phyloP scores from a whole-genome alignment of 306 rosid genomes.

The Pachyrhizus erosus region DNA sequence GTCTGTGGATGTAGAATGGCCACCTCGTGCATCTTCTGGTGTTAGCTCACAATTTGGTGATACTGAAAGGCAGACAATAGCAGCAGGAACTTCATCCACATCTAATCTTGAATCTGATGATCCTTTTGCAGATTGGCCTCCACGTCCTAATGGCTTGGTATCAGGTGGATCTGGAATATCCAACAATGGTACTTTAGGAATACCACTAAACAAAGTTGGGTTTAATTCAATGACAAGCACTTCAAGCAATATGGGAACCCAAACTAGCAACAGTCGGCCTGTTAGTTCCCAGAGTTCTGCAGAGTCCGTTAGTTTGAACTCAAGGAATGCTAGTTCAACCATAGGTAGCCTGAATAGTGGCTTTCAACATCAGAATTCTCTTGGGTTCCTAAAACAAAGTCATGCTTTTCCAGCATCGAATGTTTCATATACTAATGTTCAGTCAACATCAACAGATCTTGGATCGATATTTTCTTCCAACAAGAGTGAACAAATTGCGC shows the following conservation, averaged over 20 bases:
- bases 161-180: conserved; percentile 56
- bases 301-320: conserved; percentile 54
- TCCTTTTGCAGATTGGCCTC: conserved; percentile 98
- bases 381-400: conserved; percentile 67
- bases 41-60: conserved; percentile 58
- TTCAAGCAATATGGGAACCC: conserved; percentile 63
- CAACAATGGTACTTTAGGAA: conserved; percentile 65
- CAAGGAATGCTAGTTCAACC: conserved; percentile 53
- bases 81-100: conserved; percentile 63
- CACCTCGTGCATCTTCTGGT: conserved; percentile 67
- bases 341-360: conserved; percentile 53
- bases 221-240: conserved; percentile 57
- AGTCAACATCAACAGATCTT: conserved; percentile 67
- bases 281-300: conserved; percentile 55
- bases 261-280: conserved; percentile 62
- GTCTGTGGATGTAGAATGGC: conserved; percentile 95
- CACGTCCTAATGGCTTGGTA: conserved; percentile 70
- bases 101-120: conserved; percentile 68
- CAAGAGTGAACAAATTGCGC: conserved; percentile 74
- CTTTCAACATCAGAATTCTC: conserved; percentile 57
- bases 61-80: conserved; percentile 57
- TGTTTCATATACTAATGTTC: conserved; percentile 53
- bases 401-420: conserved; percentile 56
- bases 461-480: conserved; percentile 84
- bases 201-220: conserved; percentile 52